phyloP scores from a whole-genome alignment of 2,329 filamentous ascomycete genomes.

The Cladosporium colombiae region DNA sequence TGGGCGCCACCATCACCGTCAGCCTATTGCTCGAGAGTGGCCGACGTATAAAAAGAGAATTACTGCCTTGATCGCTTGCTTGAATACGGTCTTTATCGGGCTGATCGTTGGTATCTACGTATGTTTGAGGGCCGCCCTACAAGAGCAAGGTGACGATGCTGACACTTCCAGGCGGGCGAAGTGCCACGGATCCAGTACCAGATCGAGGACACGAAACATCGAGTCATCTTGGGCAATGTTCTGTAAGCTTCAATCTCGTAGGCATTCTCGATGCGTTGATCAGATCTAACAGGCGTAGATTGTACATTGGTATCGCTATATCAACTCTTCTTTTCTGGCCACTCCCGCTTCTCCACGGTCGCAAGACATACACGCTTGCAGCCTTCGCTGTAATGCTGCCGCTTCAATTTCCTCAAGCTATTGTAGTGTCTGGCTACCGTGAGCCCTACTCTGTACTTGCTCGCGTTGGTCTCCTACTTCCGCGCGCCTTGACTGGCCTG shows the following conservation, averaged over 20 bases:
- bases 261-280: not conserved
- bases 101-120: conserved; percentile 71
- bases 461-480: conserved; percentile 62
- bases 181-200: conserved; percentile 79
- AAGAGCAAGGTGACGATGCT: not conserved
- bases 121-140: conserved; percentile 25
- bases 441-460: conserved; percentile 59
- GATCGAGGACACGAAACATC: conserved; percentile 68
- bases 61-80: conserved; percentile 67
- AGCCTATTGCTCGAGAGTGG: conserved; percentile 74
- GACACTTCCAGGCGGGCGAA: conserved; percentile 58
- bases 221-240: conserved; percentile 71
- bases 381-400: conserved; percentile 70
- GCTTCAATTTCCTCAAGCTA: conserved; percentile 73
- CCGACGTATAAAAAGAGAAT: conserved; percentile 66
- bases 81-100: conserved; percentile 71
- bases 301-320: conserved; percentile 70
- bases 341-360: conserved; percentile 70
- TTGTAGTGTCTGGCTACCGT: conserved; percentile 60
- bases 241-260: conserved; percentile 42
- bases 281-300: conserved; percentile 34
- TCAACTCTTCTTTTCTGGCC: conserved; percentile 73
- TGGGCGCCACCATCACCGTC: conserved; percentile 54
- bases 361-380: conserved; percentile 73
- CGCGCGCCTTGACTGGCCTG: conserved; percentile 66